Evolutionary conservation across 2,329 filamentous ascomycete genomes (phyloP).

Genomic region (Fusarium falciforme): DNA sequence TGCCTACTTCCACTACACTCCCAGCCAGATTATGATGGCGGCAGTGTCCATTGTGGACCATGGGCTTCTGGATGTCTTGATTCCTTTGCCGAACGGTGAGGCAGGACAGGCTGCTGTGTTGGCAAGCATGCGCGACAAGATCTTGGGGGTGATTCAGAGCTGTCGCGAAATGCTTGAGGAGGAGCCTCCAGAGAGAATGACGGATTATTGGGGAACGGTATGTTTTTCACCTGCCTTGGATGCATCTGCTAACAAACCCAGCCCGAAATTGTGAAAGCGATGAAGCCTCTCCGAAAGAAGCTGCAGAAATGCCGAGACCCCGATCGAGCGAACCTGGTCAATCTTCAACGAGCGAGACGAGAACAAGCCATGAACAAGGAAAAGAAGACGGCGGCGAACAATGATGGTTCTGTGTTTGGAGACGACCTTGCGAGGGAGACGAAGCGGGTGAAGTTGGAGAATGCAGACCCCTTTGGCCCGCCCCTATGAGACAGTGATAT

Average conservation of each 20-base stretch:
- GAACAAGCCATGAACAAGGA: constrained; percentile 61
- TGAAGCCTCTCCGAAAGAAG: constrained; percentile 73
- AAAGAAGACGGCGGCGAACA: constrained; percentile 53
- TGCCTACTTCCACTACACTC: constrained; percentile 96
- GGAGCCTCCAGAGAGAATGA: constrained; percentile 67
- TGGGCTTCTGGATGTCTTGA: constrained; percentile 64
- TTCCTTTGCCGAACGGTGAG: constrained; percentile 51
- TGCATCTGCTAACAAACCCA: constrained; percentile 41
- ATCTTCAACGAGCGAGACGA: constrained; percentile 72
- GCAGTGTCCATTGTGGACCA: constrained; percentile 81
- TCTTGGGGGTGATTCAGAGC: constrained; percentile 59
- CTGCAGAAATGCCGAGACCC: constrained; percentile 80
- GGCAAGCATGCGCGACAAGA: constrained; percentile 57
- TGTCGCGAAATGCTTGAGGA: constrained; percentile 67
- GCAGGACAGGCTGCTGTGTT: constrained; percentile 36
- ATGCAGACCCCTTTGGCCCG: constrained; percentile 62
- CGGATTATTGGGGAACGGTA: constrained; percentile 66
- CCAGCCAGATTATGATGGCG: constrained; percentile 91
- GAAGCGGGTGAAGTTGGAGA: constrained; percentile 60
- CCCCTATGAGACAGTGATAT: constrained; percentile 45
- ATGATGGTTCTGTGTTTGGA: constrained; percentile 62
- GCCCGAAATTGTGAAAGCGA: constrained; percentile 57
- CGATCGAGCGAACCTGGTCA: constrained; percentile 77
- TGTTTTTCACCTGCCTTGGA: constrained; percentile 26
- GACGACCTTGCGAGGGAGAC: constrained; percentile 51